Evolutionary conservation across 768 basidiomycete species (phyloP).

Genomic region (Auriscalpium microsporum): DNA sequence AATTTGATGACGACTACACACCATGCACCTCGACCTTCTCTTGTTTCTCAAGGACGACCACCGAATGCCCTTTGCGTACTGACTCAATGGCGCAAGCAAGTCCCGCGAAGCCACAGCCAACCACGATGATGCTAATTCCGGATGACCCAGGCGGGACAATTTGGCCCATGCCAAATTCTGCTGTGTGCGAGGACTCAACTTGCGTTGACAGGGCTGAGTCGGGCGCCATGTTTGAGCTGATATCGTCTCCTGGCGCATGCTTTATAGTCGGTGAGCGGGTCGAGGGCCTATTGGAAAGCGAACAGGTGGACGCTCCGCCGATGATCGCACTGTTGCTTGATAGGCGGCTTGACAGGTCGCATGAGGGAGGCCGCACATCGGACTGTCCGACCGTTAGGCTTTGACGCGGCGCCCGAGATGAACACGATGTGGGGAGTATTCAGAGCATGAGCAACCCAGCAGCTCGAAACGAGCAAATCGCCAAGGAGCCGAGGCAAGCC

Average conservation of each 20-base stretch:
- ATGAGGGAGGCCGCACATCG: background rate
- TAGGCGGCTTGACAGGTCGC: background rate
- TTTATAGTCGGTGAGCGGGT: background rate
- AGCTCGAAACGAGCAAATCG: too few species aligned
- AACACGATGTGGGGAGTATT: too few species aligned
- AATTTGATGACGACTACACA: constrained; percentile 1
- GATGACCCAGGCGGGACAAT: background rate
- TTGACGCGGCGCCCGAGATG: too few species aligned
- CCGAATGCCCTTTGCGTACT: constrained; percentile 17
- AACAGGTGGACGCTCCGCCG: background rate
- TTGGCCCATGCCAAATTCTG: background rate
- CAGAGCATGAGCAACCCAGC: too few species aligned
- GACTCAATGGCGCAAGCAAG: constrained; percentile 23
- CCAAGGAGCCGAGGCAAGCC: too few species aligned
- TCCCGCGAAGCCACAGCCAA: constrained; percentile 21
- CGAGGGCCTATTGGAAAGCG: background rate
- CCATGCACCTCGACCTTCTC: constrained; percentile 10
- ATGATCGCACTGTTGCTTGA: background rate
- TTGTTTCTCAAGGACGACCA: constrained; percentile 18
- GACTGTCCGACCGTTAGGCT: background rate
- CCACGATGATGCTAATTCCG: constrained; percentile 15
- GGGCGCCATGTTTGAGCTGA: background rate
- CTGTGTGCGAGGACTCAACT: background rate
- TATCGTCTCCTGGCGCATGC: too few species aligned
- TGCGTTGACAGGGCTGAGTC: background rate